Base-by-base conservation (phyloP, 352 stramenopile species). In the Phytophthora pinifolia region DNA sequence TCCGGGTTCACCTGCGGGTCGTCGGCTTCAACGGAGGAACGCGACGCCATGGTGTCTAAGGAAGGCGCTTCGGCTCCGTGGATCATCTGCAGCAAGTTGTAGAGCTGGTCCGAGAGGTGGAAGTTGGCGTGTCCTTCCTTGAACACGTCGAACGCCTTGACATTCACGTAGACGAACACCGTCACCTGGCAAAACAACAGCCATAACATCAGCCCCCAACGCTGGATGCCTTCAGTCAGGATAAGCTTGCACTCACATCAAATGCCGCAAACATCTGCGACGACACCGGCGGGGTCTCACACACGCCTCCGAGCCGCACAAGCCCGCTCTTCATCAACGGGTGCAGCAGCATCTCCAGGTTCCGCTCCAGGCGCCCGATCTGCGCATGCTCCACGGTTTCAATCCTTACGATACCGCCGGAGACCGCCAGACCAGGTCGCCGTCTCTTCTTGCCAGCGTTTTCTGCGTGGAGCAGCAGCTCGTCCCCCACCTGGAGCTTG, bases 191-290 rank as follows among this genome's bases (percentile, higher is more conserved):
- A 29, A 29, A 29, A 29, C 6, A 30, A 48, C 34, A 36, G 20
- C 18, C 47, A 34, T n/a, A 29, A 29, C 25, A 25, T 59, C 20
- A 55, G 22, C 36, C 22, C 22, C 22, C 22, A 48, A 39, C 10
- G 18, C 3, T 18, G 1, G 14, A 9, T 14, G 13, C 13, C 8
- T 9, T 14, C 15, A 3, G 10, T 3, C 2, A 46, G 20, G 31
- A 15, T 2, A 3, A 35, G 14, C 6, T 5, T 17, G 20, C 6
- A 54, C 54, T 22, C 58, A 86, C 75, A 35, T 76, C 45, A 58
- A 92, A 92, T 0, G 79, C 83, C 10, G 82, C 74, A 27, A 92
- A 92, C 62, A 88, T 80, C 25, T 81, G 63, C 22, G 50, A 63
- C 2, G 74, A 83, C 22, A 64, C 42, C 1, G 78, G 79, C 10